A percentile compares a stretch with the other conserved stretches of the same genome.
phyloP scores from a whole-genome alignment of 805 yeast species.

The Isabelozyma pseudorhagii region DNA sequence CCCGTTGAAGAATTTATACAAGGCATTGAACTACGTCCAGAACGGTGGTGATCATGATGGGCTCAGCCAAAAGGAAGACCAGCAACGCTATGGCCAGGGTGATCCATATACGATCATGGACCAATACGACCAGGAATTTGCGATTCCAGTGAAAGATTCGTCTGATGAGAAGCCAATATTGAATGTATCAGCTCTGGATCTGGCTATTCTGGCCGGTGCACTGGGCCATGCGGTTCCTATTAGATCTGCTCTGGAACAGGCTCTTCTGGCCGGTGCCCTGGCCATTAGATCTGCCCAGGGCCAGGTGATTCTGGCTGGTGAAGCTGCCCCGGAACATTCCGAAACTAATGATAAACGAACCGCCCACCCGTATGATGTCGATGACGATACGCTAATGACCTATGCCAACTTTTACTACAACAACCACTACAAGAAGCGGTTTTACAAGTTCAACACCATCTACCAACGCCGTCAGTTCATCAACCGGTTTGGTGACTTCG shows the following conservation, averaged over 20 bases:
- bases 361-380: constrained; percentile 1
- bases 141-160: not conserved
- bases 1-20: constrained; percentile 45
- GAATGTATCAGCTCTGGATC: not conserved
- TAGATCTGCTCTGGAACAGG: too few species aligned
- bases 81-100: constrained; percentile 21
- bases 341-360: not conserved
- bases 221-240: not conserved
- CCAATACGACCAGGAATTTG: constrained; percentile 13
- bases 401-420: constrained; percentile 36
- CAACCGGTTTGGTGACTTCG: constrained; percentile 40
- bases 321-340: too few species aligned
- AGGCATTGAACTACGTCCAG: constrained; percentile 40
- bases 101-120: constrained; percentile 18
- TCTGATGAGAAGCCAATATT: not conserved
- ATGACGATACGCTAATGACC: constrained; percentile 16
- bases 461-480: constrained; percentile 41
- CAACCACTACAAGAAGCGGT: constrained; percentile 24
- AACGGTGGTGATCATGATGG: constrained; percentile 18
- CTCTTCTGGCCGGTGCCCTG: too few species aligned
- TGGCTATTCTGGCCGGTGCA: too few species aligned
- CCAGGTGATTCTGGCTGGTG: too few species aligned
- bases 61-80: not conserved
- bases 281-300: too few species aligned
- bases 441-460: constrained; percentile 38